A percentile compares a stretch with the other conserved stretches of the same genome.
These are phyloP conservation scores for Mariannaea elegans DNA, from an alignment of 2,329 filamentous ascomycete species.

Conservation along the genomic window DNA sequence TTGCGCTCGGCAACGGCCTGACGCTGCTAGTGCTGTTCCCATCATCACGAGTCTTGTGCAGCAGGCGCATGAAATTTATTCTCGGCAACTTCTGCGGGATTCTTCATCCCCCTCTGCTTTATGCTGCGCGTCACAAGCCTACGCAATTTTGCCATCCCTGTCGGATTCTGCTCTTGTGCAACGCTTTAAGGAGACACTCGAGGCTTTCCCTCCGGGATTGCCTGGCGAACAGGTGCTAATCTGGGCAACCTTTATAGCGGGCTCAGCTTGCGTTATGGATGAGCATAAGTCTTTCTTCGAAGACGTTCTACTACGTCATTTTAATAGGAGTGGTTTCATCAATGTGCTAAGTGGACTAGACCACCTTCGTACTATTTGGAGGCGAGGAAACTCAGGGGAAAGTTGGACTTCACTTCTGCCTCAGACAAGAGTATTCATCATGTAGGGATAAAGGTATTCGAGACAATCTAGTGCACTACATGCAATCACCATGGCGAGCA, in stretches of 20 bases:
- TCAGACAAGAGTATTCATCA: slow-evolving; percentile 22
- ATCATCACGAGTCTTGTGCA: slow-evolving; percentile 83
- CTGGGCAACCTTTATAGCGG: slow-evolving; percentile 31
- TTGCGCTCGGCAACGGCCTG: slow-evolving; percentile 70
- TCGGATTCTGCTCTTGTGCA: slow-evolving; percentile 18
- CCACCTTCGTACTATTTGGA: slow-evolving; percentile 22
- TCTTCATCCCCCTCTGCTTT: neutral
- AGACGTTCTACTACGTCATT: slow-evolving; percentile 11
- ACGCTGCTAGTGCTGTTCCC: slow-evolving; percentile 76
- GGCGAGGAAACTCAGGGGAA: neutral
- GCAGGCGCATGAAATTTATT: slow-evolving; percentile 82
- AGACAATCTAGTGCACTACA: too few species aligned
- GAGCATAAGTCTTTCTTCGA: slow-evolving; percentile 30
- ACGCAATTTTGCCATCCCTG: slow-evolving; percentile 2
- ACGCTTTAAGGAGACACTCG: slow-evolving; percentile 28
- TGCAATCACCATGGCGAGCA: too few species aligned
- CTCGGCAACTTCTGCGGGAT: slow-evolving; percentile 68
- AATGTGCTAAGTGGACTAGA: slow-evolving; percentile 24
- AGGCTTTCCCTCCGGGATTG: slow-evolving; percentile 17
- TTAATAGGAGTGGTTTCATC: slow-evolving; percentile 23
- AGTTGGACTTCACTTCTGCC: slow-evolving; percentile 28
- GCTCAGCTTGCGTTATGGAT: slow-evolving; percentile 20
- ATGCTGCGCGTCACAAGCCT: neutral
- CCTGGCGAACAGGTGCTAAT: slow-evolving; percentile 29
- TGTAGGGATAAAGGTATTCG: too few species aligned